Evolutionary conservation across 495 filamentous ascomycete species (phyloP).

Genomic region (Annulohypoxylon moriforme): DNA sequence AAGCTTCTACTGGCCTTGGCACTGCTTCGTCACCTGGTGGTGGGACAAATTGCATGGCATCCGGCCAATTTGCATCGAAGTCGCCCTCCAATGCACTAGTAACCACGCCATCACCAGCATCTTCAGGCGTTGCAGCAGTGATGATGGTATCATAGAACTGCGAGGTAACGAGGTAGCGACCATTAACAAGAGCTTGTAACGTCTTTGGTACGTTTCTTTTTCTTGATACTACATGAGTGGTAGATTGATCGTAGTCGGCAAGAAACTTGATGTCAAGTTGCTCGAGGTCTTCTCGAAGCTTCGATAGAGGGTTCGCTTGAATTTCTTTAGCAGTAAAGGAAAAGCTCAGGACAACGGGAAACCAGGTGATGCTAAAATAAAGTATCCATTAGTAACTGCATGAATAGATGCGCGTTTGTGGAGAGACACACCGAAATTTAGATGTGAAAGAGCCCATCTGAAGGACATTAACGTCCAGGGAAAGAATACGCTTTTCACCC

Average conservation of each 20-base stretch:
- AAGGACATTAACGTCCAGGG: slow-evolving; percentile 70
- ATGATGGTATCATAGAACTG: slow-evolving; percentile 75
- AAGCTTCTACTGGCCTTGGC: slow-evolving; percentile 69
- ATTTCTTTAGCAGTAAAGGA: slow-evolving; percentile 81
- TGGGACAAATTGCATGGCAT: slow-evolving; percentile 76
- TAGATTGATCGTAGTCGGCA: slow-evolving; percentile 74
- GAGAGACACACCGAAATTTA: slow-evolving; percentile 58
- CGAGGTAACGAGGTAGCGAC: slow-evolving; percentile 80
- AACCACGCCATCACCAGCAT: slow-evolving; percentile 62
- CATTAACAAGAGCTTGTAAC: slow-evolving; percentile 88
- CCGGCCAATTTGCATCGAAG: slow-evolving; percentile 85
- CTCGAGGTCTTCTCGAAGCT: slow-evolving; percentile 73
- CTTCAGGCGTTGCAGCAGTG: slow-evolving; percentile 71
- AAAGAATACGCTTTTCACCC: slow-evolving; percentile 63
- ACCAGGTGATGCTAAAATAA: slow-evolving; percentile 76
- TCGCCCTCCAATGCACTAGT: slow-evolving; percentile 80
- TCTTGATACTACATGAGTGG: slow-evolving; percentile 88
- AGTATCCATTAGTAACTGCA: slow-evolving; percentile 4
- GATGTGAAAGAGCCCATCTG: slow-evolving; percentile 72
- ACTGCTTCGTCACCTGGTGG: slow-evolving; percentile 78
- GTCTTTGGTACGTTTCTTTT: slow-evolving; percentile 91
- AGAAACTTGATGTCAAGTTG: slow-evolving; percentile 88
- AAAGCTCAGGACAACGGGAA: slow-evolving; percentile 82
- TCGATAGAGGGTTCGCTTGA: slow-evolving; percentile 73
- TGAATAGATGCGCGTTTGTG: neutral